Evolutionary conservation across 129 eudicot genomes (phyloP), one percentile per base, ranked within the genome.

Genomic region (Tagetes patula): DNA sequence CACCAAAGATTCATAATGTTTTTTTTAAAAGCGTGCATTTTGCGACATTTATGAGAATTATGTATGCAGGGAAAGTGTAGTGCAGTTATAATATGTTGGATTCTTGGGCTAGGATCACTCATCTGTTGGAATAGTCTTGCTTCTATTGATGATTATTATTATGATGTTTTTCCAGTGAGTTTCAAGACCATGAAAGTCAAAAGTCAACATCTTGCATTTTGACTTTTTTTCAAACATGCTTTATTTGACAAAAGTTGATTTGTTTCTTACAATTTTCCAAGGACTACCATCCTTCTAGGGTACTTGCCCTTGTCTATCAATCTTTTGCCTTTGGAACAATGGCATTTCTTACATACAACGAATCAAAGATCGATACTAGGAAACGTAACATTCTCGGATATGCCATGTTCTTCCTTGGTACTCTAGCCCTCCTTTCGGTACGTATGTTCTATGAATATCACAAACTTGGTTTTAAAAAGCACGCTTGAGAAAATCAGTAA

Each of bases 241-340:
- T 47, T 14, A 36, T 4, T 38, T 65, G 70, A 38, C 13, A 32
- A 30, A 6, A 2, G 1, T 52, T 5, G 4, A 6, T 31, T 40
- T 67, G 3, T 20, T 38, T 47, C 13, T 3, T n/a, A 70, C 8
- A 2, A 53, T 8, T 41, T 75, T 64, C 75, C 67, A 74, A 87
- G 89, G 36, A 67, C 1, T 87, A 82, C 70, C 93, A 84, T 71
- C 89, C 93, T 20, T 54, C 89, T 54, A 84, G 89, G 78, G 89
- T 87, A 5, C 89, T 82, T 67, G 79, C 89, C 7, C 85, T 84
- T 12, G 89, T 87, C 31, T 87, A 87, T 67, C 93, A 87, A 77
- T 87, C 89, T 39, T 84, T 84, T 71, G 85, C 93, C 3, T 67
- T 87, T 47, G 85, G 85, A 80, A 77, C 84, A 37, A 74, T 80